phyloP scores from a whole-genome alignment of 129 eudicot species.

The Tanacetum coccineum region DNA sequence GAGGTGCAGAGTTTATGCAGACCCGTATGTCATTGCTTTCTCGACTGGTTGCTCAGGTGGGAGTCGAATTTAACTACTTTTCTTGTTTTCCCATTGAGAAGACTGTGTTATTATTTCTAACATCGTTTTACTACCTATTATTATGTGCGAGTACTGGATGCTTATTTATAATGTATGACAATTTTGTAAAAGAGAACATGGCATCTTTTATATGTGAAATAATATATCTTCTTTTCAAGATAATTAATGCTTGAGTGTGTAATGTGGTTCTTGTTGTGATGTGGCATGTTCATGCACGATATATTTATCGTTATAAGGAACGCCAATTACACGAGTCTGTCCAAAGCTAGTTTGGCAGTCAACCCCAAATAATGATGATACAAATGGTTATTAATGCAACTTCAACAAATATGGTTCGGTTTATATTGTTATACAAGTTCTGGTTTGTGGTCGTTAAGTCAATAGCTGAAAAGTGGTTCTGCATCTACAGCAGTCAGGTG shows the following conservation, averaged over 20 bases:
- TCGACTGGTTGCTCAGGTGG: constrained; percentile 94
- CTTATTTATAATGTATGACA: constrained; percentile 21
- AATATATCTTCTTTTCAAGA: constrained; percentile 11
- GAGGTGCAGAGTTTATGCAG: constrained; percentile 48
- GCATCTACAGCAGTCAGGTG: constrained; percentile 2
- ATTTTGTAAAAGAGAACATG: constrained; percentile 32
- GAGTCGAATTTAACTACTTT: constrained; percentile 42
- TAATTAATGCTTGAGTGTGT: constrained; percentile 6
- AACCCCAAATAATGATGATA: neutral
- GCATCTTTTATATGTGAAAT: constrained; percentile 19
- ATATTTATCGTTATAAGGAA: constrained; percentile 7
- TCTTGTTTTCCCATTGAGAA: constrained; percentile 24
- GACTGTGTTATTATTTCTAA: constrained; percentile 24
- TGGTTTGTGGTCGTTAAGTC: neutral
- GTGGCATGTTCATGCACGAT: constrained; percentile 18
- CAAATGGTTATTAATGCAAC: neutral
- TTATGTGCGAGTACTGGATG: constrained; percentile 21
- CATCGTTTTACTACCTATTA: constrained; percentile 28
- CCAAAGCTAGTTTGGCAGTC: neutral
- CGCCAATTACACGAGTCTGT: neutral
- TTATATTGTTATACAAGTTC: constrained; percentile 5
- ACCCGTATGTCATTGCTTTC: constrained; percentile 77
- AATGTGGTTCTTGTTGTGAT: constrained; percentile 16
- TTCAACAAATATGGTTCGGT: constrained; percentile 1
- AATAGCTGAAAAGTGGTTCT: neutral